Base-by-base conservation (phyloP, 2,329 filamentous ascomycete species). In the Cryphonectria naterciae region DNA sequence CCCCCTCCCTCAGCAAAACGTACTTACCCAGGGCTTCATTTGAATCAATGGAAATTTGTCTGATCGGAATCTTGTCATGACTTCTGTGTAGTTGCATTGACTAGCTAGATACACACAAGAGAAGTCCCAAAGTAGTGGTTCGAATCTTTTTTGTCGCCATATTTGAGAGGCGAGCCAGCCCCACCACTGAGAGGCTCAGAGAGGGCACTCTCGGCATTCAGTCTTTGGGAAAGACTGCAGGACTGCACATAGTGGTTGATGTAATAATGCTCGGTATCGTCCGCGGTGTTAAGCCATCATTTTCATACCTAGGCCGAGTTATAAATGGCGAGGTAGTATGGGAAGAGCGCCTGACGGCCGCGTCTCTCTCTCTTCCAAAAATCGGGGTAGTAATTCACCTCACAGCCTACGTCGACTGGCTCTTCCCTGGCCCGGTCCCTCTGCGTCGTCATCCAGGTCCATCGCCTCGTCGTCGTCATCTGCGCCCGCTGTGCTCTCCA, bases 341-440 rank as follows among this genome's bases (percentile, higher is more conserved):
- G 58, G 11, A 32, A 32, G 32, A 62, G 7, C 8, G 22, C 60
- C 11, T 41, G 19, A 41, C 19, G 10, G 25, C 35, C 7, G 4
- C 37, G 35, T 11, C 3, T 32, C 4, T 32, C 32, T 32, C 35
- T n/a, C 60, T 25, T 1, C 1, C 17, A 41, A 7, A n/a, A 2
- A 2, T 4, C 0, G 19, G n/a, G 10, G 10, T 2, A 4, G 41
- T 19, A 28, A 13, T 19, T 19, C 41, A 19, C 25, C 43, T 65
- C 41, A 88, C 73, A 89, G 81, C 81, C 88, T 90, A 70, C 86
- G 82, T 72, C 86, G 85, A 74, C 83, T 86, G 1, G 83, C 81
- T 58, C 86, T 81, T 77, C 86, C 87, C 81, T 83, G 85, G 72
- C 78, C 82, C 61, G 86, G 84, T 65, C 84, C 84, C 6, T 84